These are phyloP conservation scores for Sphaerulina musiva DNA, from an alignment of 2,329 filamentous ascomycete genomes.

Conservation along the genomic window DNA sequence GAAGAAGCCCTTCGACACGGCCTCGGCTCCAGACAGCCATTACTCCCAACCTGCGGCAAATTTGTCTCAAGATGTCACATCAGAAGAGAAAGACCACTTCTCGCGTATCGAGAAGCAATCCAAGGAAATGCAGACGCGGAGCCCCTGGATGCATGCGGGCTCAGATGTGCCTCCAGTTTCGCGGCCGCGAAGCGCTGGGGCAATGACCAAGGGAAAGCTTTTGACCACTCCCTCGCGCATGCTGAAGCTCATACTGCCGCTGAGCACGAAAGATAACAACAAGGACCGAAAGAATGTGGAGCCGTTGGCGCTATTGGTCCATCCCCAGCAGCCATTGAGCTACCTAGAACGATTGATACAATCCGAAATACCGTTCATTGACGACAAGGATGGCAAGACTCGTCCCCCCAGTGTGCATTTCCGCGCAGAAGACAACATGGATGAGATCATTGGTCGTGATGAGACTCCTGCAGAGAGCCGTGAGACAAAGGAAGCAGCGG, in stretches of 20 bases:
- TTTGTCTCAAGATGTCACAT: slow-evolving; percentile 40
- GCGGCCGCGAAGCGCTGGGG: slow-evolving; percentile 45
- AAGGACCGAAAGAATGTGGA: slow-evolving; percentile 65
- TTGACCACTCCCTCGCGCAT: slow-evolving; percentile 73
- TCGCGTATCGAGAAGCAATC: slow-evolving; percentile 39
- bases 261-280: slow-evolving; percentile 57
- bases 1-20: slow-evolving; percentile 19
- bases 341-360: slow-evolving; percentile 87
- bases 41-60: slow-evolving; percentile 34
- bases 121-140: slow-evolving; percentile 52
- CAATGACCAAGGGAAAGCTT: slow-evolving; percentile 68
- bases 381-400: slow-evolving; percentile 54
- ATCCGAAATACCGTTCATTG: slow-evolving; percentile 65
- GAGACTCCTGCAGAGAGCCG: slow-evolving; percentile 13
- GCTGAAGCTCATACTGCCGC: slow-evolving; percentile 71
- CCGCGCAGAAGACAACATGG: slow-evolving; percentile 66
- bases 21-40: slow-evolving; percentile 25
- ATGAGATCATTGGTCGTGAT: slow-evolving; percentile 39
- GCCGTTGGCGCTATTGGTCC: slow-evolving; percentile 75
- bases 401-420: slow-evolving; percentile 71
- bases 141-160: slow-evolving; percentile 61
- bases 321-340: slow-evolving; percentile 84
- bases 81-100: slow-evolving; percentile 44
- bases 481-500: slow-evolving; percentile 31
- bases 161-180: slow-evolving; percentile 53